Evolutionary conservation across 108 stramenopile genomes (phyloP), one percentile per base, ranked within the genome.

Genomic region (Skeletonema potamos): DNA sequence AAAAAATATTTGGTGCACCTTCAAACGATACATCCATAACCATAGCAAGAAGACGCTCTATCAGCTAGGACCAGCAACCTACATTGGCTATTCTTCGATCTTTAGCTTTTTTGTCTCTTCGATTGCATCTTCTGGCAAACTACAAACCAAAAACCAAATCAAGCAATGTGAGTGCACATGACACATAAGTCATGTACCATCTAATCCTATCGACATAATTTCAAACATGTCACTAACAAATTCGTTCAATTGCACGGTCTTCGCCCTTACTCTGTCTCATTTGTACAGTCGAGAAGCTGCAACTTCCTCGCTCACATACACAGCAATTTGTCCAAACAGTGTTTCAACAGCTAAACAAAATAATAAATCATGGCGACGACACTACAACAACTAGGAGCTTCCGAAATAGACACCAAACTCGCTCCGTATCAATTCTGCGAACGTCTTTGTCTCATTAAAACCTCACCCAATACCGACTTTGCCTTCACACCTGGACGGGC

Each of bases 371-470:
- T 51, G 48, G 9, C 48, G 48, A 51, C 48, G n/a, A 12, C n/a
- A 18, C 4, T 24, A 9, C 20, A 51, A 51, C 48, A 51, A 17
- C 48, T 51, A 7, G 8, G 22, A 22, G 48, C 48, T 0, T 51
- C 22, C n/a, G 48, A 51, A 0, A 51, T 66, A 1, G 65, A 66
- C 33, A 8, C n/a, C 8, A 46, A 66, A 27, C 30, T 66, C 65
- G 65, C 65, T 7, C 33, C 51, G 15, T 30, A 11, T n/a, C 48
- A 66, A 10, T 55, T 55, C 32, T 54, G 46, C 17, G 28, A 66
- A 5, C 65, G 65, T 32, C 65, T 66, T n/a, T 51, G 48, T 13
- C 48, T 66, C 1, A 28, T 66, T 0, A 51, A 54, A 32, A 66
- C 29, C 4, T 54, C 26, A 1, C 4, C 54, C 8, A 15, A 51